Conservation (phyloP, 768 basidiomycete genomes). For the Albatrellus ellisii region DNA sequence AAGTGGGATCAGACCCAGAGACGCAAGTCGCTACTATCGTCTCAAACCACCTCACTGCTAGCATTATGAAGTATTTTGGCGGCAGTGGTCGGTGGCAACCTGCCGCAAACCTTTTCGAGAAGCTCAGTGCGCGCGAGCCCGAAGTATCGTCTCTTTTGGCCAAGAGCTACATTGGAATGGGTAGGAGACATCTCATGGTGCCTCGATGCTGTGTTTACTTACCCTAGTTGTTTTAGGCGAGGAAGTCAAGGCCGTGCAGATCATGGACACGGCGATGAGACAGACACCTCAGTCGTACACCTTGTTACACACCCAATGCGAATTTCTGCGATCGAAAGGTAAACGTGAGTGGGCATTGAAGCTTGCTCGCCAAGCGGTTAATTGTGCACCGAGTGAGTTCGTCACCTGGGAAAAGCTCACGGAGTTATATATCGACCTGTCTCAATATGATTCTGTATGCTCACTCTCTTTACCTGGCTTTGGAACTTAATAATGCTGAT, state of each 20-base stretch:
- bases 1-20: slow-evolving; percentile 96
- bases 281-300: slow-evolving; percentile 89
- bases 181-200: slow-evolving; percentile 35
- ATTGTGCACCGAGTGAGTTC: slow-evolving; percentile 97
- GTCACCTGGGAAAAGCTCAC: slow-evolving; percentile 98
- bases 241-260: slow-evolving; percentile 95
- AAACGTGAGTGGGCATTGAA: slow-evolving; percentile 82
- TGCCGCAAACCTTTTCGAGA: slow-evolving; percentile 91
- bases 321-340: slow-evolving; percentile 82
- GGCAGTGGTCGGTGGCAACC: slow-evolving; percentile 79
- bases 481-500: not conserved
- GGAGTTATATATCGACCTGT: slow-evolving; percentile 84
- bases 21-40: slow-evolving; percentile 96
- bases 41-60: slow-evolving; percentile 92
- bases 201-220: not conserved
- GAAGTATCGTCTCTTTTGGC: slow-evolving; percentile 85
- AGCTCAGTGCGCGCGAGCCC: slow-evolving; percentile 71
- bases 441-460: slow-evolving; percentile 62
- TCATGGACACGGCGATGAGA: slow-evolving; percentile 75
- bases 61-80: slow-evolving; percentile 93
- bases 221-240: slow-evolving; percentile 38
- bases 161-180: slow-evolving; percentile 91
- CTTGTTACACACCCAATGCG: slow-evolving; percentile 87
- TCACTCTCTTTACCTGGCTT: not conserved
- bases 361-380: slow-evolving; percentile 89